Base-by-base conservation (phyloP, 2,329 filamentous ascomycete genomes). In the Curvularia verruculosa region DNA sequence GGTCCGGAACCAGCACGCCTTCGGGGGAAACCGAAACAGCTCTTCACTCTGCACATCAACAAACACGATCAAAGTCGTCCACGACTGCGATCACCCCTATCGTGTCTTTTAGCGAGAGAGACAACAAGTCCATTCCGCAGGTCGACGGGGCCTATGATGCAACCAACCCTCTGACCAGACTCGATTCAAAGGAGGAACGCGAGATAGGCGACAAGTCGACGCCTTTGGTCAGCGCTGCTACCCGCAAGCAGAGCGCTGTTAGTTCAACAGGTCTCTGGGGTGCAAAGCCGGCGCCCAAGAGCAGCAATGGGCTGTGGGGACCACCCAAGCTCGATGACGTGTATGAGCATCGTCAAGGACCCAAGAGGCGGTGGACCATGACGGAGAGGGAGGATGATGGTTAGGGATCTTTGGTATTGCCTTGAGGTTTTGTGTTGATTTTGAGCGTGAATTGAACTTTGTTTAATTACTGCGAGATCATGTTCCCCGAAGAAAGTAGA, bases 291-390 rank as follows among this genome's bases (percentile, higher is more conserved):
- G 49, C 59, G 24, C 48, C 56, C 5, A 63, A 56, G 23, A 52
- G 68, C 66, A 60, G 68, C 7, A 59, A 76, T 41, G 78, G 78
- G 1, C 75, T 82, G 5, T 82, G 80, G 80, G 79, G 79, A 0
- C 73, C 72, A n/a, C 72, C 75, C 13, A 63, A 63, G 66, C 67
- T 60, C 60, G 67, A 64, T 56, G 72, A 72, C 29, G 65, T 74
- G n/a, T 72, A 72, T 26, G 73, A 74, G 64, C 72, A 77, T 52
- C 71, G 71, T 8, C 63, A 63, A 24, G 77, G 76, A 37, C 71
- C 74, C 21, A 81, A 80, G 71, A 71, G 78, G 63, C 64, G 79
- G 51, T 81, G 79, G 79, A 80, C 77, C 3, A 68, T 80, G 36
- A 75, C 70, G 26, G 73, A 76, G 60, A 63, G 69, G 43, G 70